Base-by-base conservation (phyloP, 2,329 filamentous ascomycete species). In the Exutisphaerella laricina region DNA sequence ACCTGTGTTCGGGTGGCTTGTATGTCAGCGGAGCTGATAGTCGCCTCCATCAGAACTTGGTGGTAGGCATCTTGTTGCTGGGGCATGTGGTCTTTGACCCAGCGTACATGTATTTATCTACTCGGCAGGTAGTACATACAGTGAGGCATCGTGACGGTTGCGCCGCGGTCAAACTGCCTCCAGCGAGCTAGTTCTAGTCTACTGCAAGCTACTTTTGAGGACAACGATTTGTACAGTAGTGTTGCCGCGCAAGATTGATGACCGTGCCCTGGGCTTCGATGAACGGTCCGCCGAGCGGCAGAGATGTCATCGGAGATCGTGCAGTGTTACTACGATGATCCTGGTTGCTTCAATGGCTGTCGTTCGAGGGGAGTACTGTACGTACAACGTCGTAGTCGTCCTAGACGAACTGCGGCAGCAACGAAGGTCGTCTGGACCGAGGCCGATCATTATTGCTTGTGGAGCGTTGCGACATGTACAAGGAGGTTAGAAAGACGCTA, bases 401-500 rank as follows among this genome's bases (percentile, higher is more conserved):
- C n/a, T n/a, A n/a, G n/a, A n/a, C n/a, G n/a, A n/a, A n/a, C n/a
- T n/a, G n/a, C n/a, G n/a, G n/a, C n/a, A 32, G 29, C 6, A 17
- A 14, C 29, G 3, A 17, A 37, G 23, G 18, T 14, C 20, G 13
- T 18, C 29, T 39, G 22, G 10, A 14, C n/a, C n/a, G 35, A 20
- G 8, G 18, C 8, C 32, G 32, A 23, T 16, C 5, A 22, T 35
- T 17, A 35, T 21, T 35, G 17, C 7, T 2, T 12, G 18, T 3
- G 9, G 21, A 35, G 32, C 20, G 21, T 2, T 2, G 12, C 30
- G 14, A 32, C 17, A 17, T 18, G 14, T 14, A 35, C n/a, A 35
- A 22, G 33, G 33, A 35, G 20, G n/a, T n/a, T 35, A 23, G 33
- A 35, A 35, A 20, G 17, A 35, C 33, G 33, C 33, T 35, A 35